Evolutionary conservation across 75 land plant genomes (phyloP).

Genomic region (Selaginella moellendorffii): DNA sequence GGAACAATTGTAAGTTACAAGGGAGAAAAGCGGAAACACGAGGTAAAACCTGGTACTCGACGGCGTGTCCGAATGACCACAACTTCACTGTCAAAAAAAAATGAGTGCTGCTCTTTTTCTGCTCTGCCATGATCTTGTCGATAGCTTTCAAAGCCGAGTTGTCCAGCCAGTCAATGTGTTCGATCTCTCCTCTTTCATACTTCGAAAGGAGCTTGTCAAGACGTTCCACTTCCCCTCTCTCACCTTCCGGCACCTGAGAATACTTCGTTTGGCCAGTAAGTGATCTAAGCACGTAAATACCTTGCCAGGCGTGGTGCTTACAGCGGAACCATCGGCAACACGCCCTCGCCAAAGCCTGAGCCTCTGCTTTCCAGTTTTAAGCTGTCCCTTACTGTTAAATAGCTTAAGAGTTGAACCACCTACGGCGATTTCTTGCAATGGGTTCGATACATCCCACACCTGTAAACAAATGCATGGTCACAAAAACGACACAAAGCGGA

Average conservation of each 20-base stretch:
- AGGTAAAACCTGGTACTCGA: conserved; percentile 96
- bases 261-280: too few species aligned
- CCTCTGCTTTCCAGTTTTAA: conserved; percentile 83
- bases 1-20: too few species aligned
- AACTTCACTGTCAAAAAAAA: conserved; percentile 63
- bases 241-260: conserved; percentile 72
- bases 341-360: conserved; percentile 69
- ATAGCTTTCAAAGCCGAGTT: conserved; percentile 63
- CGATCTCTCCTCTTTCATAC: conserved; percentile 85
- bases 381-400: conserved; percentile 72
- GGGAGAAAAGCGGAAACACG: too few species aligned
- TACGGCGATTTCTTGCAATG: conserved; percentile 46
- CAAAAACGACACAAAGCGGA: background rate
- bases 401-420: conserved; percentile 84
- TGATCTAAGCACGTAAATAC: too few species aligned
- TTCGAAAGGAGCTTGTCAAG: conserved; percentile 76
- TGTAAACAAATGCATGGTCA: conserved; percentile 10
- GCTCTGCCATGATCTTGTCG: conserved; percentile 52
- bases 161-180: too few species aligned
- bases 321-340: conserved; percentile 77
- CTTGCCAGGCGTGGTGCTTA: conserved; percentile 85
- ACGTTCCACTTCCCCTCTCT: conserved; percentile 77
- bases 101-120: conserved; percentile 46
- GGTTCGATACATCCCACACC: conserved; percentile 93
- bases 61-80: conserved; percentile 81